A percentile compares a stretch with the other conserved stretches of the same genome.
These are phyloP conservation scores for Lachnellula suecica DNA, from an alignment of 2,329 filamentous ascomycete genomes.

Conservation along the genomic window DNA sequence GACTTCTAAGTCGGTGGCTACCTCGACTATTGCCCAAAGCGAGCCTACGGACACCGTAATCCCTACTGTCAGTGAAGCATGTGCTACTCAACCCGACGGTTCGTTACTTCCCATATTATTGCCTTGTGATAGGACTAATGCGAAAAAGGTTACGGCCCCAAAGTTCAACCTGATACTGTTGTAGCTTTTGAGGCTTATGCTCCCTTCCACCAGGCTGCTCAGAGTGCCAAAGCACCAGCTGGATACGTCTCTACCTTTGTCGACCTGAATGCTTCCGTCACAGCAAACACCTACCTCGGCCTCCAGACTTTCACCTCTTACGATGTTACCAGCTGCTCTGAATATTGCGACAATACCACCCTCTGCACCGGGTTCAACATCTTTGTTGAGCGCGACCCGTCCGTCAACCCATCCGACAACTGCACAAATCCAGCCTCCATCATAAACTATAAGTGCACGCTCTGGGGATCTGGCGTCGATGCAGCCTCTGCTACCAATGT, in stretches of 20 bases:
- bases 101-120: no score
- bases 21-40: no score
- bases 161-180: constrained; percentile 32
- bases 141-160: constrained; percentile 32
- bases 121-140: no score
- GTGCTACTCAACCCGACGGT: constrained; percentile 34
- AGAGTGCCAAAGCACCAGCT: constrained; percentile 27
- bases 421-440: constrained; percentile 35
- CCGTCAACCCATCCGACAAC: constrained; percentile 27
- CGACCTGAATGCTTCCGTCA: constrained; percentile 30
- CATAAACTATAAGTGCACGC: constrained; percentile 35
- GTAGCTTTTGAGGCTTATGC: constrained; percentile 29
- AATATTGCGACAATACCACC: constrained; percentile 24
- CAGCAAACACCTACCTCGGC: constrained; percentile 27
- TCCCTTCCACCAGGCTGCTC: constrained; percentile 24
- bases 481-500: constrained; percentile 30
- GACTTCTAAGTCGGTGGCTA: no score
- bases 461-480: constrained; percentile 33
- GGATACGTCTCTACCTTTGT: constrained; percentile 33
- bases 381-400: constrained; percentile 36
- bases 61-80: no score
- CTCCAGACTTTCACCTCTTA: constrained; percentile 28
- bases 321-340: constrained; percentile 26
- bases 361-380: constrained; percentile 34
- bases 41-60: no score